Base-by-base conservation (phyloP, 306 rosid species). In the Medicago arabica region DNA sequence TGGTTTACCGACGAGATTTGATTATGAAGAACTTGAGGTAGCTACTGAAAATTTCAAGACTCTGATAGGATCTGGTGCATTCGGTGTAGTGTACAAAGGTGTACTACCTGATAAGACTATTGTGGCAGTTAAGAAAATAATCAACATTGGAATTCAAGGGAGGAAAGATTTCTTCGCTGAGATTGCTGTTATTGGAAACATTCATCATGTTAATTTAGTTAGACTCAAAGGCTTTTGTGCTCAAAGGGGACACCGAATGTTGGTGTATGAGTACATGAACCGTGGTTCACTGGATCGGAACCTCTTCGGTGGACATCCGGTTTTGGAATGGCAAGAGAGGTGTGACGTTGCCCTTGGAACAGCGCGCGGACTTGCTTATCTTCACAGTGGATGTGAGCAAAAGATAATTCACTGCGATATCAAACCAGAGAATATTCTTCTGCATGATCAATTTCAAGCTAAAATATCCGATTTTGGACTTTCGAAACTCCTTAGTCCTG, bases 381-480 rank as follows among this genome's bases (percentile, higher is more conserved):
- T 92, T 74, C 98, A 92, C 69, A 78, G 85, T 19, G 97, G 97
- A 0, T 94, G 98, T 57, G 96, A 89, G 60, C 87, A 84, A 4
- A 94, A 87, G 85, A 87, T 94, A 73, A 92, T 94, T 77, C 98
- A 94, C 16, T 94, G 98, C 58, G 98, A 92, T 50, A 87, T 94
- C 76, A 94, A 94, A 81, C 97, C 96, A 1, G 97, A 94, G 83
- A 94, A 94, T 77, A 94, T 94, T 81, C 96, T 94, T 17, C 53
- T 94, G 83, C 93, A 89, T 0, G 93, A 92, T 49, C 85, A 82
- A 6, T 89, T 87, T 76, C 97, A 88, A 72, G 95, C 88, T 2
- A 94, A 92, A 82, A 89, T 94, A 58, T 90, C 98, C 38, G 97
- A 94, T 84, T 94, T 94, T 55, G 98, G 98, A 47, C 96, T 92